A percentile compares a stretch with the other conserved stretches of the same genome.
Evolutionary conservation across 1,284 basidiomycete species (phyloP).

Genomic region (Pseudozyma hubeiensis): DNA sequence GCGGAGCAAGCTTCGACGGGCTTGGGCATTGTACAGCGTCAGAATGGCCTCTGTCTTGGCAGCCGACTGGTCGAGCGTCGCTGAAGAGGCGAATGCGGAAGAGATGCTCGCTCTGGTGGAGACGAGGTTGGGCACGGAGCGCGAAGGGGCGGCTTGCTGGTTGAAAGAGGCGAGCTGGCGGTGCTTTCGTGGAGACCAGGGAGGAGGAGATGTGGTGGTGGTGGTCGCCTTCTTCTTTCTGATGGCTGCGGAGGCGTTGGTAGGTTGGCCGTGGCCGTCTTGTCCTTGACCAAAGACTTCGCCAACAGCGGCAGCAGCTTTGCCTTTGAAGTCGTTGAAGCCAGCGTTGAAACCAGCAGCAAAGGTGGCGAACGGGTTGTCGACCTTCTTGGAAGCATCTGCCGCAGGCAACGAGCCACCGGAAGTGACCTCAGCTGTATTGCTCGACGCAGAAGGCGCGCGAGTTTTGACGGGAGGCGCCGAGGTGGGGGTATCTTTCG

Average conservation of each 20-base stretch:
- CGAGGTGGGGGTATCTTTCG: conserved; percentile 18
- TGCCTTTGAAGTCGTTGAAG: conserved; percentile 56
- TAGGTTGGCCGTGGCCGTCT: conserved; percentile 1
- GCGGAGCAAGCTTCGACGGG: conserved; percentile 56
- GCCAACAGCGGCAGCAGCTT: conserved; percentile 57
- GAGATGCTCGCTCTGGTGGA: conserved; percentile 72
- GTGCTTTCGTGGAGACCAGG: conserved; percentile 44
- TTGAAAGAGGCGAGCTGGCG: conserved; percentile 37
- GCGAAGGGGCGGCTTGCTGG: conserved; percentile 37
- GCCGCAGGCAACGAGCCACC: conserved; percentile 36
- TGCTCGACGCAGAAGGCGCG: conserved; percentile 3
- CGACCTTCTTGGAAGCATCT: conserved; percentile 29
- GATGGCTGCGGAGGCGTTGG: conserved; percentile 3
- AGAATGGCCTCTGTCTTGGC: conserved; percentile 51
- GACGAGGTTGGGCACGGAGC: conserved; percentile 61
- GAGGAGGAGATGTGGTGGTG: conserved; percentile 13
- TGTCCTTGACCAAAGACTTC: conserved; percentile 48
- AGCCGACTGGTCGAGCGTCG: conserved; percentile 72
- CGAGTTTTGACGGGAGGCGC: conserved; percentile 2
- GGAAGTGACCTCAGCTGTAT: conserved; percentile 28
- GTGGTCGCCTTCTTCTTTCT: conserved; percentile 15
- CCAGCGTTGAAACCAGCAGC: conserved; percentile 55
- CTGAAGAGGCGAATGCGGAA: conserved; percentile 67
- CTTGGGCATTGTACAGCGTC: conserved; percentile 55
- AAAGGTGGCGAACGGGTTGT: conserved; percentile 55